These are phyloP conservation scores for Fraxinus angustifolia DNA, from an alignment of 305 asterid genomes.

Conservation along the genomic window DNA sequence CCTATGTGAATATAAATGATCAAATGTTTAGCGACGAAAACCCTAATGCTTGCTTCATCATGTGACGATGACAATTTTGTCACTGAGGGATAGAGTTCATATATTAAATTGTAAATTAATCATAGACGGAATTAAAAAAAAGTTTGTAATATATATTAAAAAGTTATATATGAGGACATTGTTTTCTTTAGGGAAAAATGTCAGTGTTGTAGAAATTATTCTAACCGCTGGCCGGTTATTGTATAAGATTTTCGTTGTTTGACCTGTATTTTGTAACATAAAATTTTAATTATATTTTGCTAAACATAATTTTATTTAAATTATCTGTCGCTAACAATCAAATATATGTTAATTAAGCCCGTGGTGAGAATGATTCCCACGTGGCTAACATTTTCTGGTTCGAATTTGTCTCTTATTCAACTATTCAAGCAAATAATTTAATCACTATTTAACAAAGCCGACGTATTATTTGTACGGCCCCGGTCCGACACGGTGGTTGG, in stretches of 20 bases:
- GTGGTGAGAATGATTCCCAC: conserved; percentile 13
- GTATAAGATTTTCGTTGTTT: not conserved
- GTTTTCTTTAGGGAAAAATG: not conserved
- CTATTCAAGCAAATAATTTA: not conserved
- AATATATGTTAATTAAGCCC: not conserved
- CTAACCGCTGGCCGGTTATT: conserved; percentile 18
- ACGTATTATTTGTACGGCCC: not conserved
- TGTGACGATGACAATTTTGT: conserved; percentile 21
- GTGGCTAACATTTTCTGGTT: not conserved
- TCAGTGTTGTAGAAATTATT: not conserved
- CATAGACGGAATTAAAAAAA: not conserved
- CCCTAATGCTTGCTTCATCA: conserved; percentile 41
- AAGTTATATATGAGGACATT: not conserved
- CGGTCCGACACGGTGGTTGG: not conserved
- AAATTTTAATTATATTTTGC: conserved; percentile 14
- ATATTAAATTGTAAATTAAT: conserved; percentile 10
- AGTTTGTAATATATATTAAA: not conserved
- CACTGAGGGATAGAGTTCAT: not conserved
- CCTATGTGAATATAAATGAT: conserved; percentile 21
- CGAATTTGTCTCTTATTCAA: not conserved
- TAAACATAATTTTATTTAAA: not conserved
- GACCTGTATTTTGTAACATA: conserved; percentile 11
- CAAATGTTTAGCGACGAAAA: conserved; percentile 25
- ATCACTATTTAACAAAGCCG: not conserved
- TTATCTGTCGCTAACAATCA: not conserved